Base-by-base conservation (phyloP, 176 grass and related monocot genomes). In the Ensete glaucum region DNA sequence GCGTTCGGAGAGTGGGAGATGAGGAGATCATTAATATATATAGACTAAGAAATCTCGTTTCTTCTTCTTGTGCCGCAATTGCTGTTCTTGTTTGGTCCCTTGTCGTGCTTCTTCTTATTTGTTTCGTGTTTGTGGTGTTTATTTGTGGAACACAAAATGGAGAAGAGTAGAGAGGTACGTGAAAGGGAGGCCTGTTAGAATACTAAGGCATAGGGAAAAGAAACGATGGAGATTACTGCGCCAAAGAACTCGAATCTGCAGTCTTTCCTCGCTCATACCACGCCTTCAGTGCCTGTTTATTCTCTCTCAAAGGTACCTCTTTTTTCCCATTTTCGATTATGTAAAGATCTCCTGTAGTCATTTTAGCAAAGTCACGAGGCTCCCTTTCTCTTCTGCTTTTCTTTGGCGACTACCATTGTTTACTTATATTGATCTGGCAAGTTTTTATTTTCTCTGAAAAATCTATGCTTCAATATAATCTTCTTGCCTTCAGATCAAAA, bases 221-320 rank as follows among this genome's bases (percentile, higher is more conserved):
- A 52, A 53, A 77, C 9, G 67, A 81, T 85, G 83, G 78, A 62
- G 59, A 73, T 34, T 67, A 48, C 62, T 72, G 34, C 51, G 59
- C 67, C 24, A 66, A 65, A 19, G 24, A 63, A 52, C 34, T 91
- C 85, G 43, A 96, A 96, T 83, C 79, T 91, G 7, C 75, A 81
- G 54, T 87, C 71, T 59, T 96, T 96, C 69, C 65, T 96, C 16
- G 34, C 51, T 20, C 85, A 73, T 52, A 82, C 78, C 58, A 91
- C 88, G 1, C 91, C 88, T 13, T 56, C 68, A 64, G 79, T 96
- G 2, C 55, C 64, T 22, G 64, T 76, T 54, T 72, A 77, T 60
- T 67, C 53, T 50, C 56, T 91, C 34, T 19, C 15, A 0, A 81
- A 77, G 76, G 88, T 84, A 50, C 67, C 49, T 34, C 79, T 73